Evolutionary conservation across 2,329 filamentous ascomycete species (phyloP).

Genomic region (Aspergillus alliaceus): DNA sequence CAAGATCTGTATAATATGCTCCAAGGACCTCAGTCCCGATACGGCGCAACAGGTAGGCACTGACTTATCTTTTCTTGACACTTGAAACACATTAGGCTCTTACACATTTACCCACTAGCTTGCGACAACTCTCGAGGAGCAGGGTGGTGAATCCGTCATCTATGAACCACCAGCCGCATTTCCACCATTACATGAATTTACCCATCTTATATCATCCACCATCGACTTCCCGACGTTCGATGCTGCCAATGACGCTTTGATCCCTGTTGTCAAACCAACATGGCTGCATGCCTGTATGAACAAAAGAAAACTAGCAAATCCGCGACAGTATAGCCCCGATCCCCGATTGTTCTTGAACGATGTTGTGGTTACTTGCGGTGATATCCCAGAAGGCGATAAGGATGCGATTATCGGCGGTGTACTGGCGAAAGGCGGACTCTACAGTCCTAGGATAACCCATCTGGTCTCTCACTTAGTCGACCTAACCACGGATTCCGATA

Average conservation of each 20-base stretch:
- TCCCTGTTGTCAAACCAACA: conserved; percentile 76
- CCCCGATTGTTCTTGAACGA: conserved; percentile 86
- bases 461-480: conserved; percentile 88
- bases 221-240: conserved; percentile 90
- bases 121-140: conserved; percentile 45
- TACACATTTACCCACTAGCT: conserved; percentile 36
- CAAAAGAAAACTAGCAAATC: conserved; percentile 70
- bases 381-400: conserved; percentile 81
- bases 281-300: conserved; percentile 76
- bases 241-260: conserved; percentile 71
- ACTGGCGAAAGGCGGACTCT: conserved; percentile 82
- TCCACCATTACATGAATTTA: conserved; percentile 49
- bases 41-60: conserved; percentile 41
- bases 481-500: conserved; percentile 70
- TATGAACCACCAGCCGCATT: conserved; percentile 38
- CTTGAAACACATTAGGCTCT: neutral
- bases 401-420: conserved; percentile 90
- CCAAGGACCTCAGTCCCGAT: conserved; percentile 40
- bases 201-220: conserved; percentile 71
- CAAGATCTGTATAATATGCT: conserved; percentile 47
- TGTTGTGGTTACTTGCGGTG: conserved; percentile 77
- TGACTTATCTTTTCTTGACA: neutral
- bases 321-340: conserved; percentile 86
- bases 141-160: conserved; percentile 51
- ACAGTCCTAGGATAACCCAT: conserved; percentile 69